Percentiles rank a stretch among this genome's conserved stretches.
phyloP scores from a whole-genome alignment of 176 grass and related monocot species.

The Microstegium vimineum region DNA sequence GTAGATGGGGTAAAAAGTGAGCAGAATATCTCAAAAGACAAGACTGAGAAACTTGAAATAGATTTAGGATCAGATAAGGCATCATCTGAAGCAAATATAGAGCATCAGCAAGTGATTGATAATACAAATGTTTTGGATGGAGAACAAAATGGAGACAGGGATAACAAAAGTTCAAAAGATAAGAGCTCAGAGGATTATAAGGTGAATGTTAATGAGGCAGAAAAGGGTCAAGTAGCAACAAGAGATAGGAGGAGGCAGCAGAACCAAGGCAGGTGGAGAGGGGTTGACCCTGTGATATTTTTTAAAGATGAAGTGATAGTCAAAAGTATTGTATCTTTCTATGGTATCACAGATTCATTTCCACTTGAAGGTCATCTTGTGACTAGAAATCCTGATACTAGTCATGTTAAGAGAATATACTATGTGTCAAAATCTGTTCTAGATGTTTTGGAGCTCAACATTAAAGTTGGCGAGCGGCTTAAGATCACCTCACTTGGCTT shows the following conservation, averaged over 20 bases:
- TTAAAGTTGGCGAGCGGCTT: slow-evolving; percentile 72
- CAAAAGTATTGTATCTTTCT: slow-evolving; percentile 77
- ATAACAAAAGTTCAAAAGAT: slow-evolving; percentile 28
- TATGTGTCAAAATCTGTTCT: slow-evolving; percentile 85
- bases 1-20: slow-evolving; percentile 41
- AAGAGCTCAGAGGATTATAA: slow-evolving; percentile 34
- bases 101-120: slow-evolving; percentile 30
- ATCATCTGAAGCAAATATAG: slow-evolving; percentile 37
- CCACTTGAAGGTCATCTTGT: slow-evolving; percentile 74
- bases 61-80: slow-evolving; percentile 17
- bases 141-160: slow-evolving; percentile 31
- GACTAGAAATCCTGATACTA: slow-evolving; percentile 78
- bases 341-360: slow-evolving; percentile 77
- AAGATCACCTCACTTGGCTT: slow-evolving; percentile 94
- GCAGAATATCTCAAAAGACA: slow-evolving; percentile 5
- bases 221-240: slow-evolving; percentile 48
- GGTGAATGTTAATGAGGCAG: slow-evolving; percentile 28
- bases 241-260: slow-evolving; percentile 39
- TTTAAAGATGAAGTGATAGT: slow-evolving; percentile 76
- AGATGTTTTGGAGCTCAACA: slow-evolving; percentile 71
- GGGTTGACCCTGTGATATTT: slow-evolving; percentile 93
- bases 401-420: slow-evolving; percentile 91
- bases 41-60: slow-evolving; percentile 26
- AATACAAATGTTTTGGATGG: slow-evolving; percentile 23
- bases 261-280: slow-evolving; percentile 76